Evolutionary conservation across 805 yeast genomes (phyloP).

Genomic region (Ogataea saltuana): DNA sequence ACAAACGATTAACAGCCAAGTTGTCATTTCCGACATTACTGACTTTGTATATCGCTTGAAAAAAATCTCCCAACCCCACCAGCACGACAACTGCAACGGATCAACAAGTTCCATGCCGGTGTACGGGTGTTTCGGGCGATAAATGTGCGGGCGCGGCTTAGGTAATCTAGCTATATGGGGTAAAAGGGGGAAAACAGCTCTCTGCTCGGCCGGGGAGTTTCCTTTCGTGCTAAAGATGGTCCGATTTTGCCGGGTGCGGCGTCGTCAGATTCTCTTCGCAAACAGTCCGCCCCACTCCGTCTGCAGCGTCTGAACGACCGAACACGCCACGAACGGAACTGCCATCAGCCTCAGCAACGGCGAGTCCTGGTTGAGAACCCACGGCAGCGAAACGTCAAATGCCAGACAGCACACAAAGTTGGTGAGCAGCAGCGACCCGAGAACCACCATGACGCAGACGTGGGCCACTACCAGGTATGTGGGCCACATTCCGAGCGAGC

Average conservation of each 20-base stretch:
- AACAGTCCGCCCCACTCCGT: slow-evolving; percentile 16
- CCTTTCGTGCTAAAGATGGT: slow-evolving; percentile 1
- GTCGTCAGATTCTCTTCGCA: neutral
- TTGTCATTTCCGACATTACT: slow-evolving; percentile 5
- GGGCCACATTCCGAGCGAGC: slow-evolving; percentile 2
- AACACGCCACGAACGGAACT: slow-evolving; percentile 20
- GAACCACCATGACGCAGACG: slow-evolving; percentile 15
- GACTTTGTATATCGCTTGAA: slow-evolving; percentile 1
- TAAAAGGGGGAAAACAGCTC: too few species aligned
- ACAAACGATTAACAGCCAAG: neutral
- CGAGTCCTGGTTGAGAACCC: slow-evolving; percentile 17
- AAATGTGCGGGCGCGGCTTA: neutral
- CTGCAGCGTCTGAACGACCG: slow-evolving; percentile 18
- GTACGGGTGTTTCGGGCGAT: slow-evolving; percentile 11
- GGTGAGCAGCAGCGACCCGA: slow-evolving; percentile 23
- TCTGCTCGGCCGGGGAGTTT: neutral
- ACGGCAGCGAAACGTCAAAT: slow-evolving; percentile 15
- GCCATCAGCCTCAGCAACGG: slow-evolving; percentile 10
- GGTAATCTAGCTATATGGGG: too few species aligned
- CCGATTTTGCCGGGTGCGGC: neutral
- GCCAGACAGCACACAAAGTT: slow-evolving; percentile 17
- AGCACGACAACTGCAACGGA: slow-evolving; percentile 13
- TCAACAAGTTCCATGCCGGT: slow-evolving; percentile 16
- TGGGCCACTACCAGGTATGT: slow-evolving; percentile 15
- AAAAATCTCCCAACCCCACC: slow-evolving; percentile 11